phyloP scores from a whole-genome alignment of 768 basidiomycete species.

The Suillus decipiens region DNA sequence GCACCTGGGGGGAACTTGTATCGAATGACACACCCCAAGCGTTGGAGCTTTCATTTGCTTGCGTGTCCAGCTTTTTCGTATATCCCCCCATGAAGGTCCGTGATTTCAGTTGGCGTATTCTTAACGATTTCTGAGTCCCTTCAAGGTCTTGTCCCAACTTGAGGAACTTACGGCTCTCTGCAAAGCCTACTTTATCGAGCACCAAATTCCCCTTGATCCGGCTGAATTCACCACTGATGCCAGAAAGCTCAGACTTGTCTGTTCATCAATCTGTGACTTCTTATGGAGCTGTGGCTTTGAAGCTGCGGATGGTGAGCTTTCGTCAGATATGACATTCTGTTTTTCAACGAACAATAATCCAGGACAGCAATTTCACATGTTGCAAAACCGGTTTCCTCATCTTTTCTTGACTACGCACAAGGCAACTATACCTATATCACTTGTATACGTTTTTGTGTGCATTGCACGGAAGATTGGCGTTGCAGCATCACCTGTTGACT shows the following conservation, averaged over 20 bases:
- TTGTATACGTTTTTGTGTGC: constrained; percentile 59
- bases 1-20: constrained; percentile 36
- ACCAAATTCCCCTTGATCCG: constrained; percentile 31
- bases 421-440: constrained; percentile 57
- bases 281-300: constrained; percentile 52
- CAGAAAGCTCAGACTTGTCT: constrained; percentile 29
- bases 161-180: constrained; percentile 44
- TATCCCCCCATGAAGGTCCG: constrained; percentile 44
- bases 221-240: constrained; percentile 36
- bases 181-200: constrained; percentile 35
- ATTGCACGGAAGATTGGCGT: constrained; percentile 54
- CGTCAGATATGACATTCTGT: background rate
- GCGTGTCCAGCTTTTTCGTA: constrained; percentile 55
- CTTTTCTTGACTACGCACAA: constrained; percentile 51
- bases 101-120: background rate
- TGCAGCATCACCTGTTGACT: constrained; percentile 52
- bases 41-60: constrained; percentile 50
- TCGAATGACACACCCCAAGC: constrained; percentile 20
- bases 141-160: constrained; percentile 43
- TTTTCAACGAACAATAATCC: constrained; percentile 8
- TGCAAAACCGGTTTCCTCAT: constrained; percentile 63
- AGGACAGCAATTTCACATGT: constrained; percentile 43
- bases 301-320: constrained; percentile 41
- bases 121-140: background rate
- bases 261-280: constrained; percentile 49